These are phyloP conservation scores for Combretum micranthum DNA, from an alignment of 345 rosid species.

Conservation along the genomic window DNA sequence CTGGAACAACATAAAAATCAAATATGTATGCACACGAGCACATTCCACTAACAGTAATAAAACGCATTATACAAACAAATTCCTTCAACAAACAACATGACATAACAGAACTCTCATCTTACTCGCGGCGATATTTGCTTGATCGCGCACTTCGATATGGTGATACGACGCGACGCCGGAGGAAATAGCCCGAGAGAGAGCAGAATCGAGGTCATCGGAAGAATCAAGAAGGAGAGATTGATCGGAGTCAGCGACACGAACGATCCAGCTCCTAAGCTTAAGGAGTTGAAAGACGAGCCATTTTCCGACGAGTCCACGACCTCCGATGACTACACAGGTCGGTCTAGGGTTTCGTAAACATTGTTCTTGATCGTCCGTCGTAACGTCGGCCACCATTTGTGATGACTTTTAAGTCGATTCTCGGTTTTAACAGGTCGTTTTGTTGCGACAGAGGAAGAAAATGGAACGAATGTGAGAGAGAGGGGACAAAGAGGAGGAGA, in stretches of 20 bases:
- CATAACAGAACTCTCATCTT: neutral
- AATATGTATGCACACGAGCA: neutral
- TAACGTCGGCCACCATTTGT: slow-evolving; percentile 2
- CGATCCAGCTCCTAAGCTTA: slow-evolving; percentile 59
- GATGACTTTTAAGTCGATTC: slow-evolving; percentile 1
- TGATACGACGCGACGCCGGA: slow-evolving; percentile 61
- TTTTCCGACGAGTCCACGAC: slow-evolving; percentile 75
- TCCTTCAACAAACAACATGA: slow-evolving; percentile 11
- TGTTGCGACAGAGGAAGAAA: neutral
- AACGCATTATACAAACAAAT: neutral
- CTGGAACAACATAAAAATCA: neutral
- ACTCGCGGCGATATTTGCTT: slow-evolving; percentile 54
- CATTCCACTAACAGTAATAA: neutral
- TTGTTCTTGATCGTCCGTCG: neutral
- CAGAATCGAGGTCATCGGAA: slow-evolving; percentile 38
- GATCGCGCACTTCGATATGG: slow-evolving; percentile 60
- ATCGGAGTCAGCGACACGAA: slow-evolving; percentile 76
- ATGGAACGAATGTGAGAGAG: neutral
- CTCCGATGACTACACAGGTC: slow-evolving; percentile 78
- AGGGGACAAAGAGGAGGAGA: neutral
- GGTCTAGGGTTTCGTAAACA: slow-evolving; percentile 13
- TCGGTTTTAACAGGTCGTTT: neutral
- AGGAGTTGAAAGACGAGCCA: slow-evolving; percentile 65
- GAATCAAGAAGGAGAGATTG: slow-evolving; percentile 38
- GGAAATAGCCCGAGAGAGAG: slow-evolving; percentile 53